These are phyloP conservation scores for Fraxinus americana DNA, from an alignment of 257 asterid genomes.

Conservation along the genomic window DNA sequence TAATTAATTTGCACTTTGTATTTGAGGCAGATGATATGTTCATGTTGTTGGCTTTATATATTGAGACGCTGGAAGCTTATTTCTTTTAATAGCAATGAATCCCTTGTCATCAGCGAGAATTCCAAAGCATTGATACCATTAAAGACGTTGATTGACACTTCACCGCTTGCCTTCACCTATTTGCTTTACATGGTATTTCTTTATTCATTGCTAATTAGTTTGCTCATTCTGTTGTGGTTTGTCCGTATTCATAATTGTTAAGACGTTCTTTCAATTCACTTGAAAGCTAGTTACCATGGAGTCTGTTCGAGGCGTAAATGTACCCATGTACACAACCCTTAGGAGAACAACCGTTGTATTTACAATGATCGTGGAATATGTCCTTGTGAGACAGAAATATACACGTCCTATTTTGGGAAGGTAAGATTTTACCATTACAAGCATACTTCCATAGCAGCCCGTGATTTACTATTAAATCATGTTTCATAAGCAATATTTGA, in stretches of 20 bases:
- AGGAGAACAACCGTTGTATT: constrained; percentile 92
- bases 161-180: constrained; percentile 74
- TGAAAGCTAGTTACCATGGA: constrained; percentile 90
- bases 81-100: constrained; percentile 60
- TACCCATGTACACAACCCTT: constrained; percentile 94
- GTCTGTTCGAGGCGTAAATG: constrained; percentile 92
- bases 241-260: constrained; percentile 6
- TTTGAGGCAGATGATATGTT: constrained; percentile 72
- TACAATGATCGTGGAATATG: constrained; percentile 80
- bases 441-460: background rate
- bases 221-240: constrained; percentile 15
- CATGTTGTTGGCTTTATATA: constrained; percentile 69
- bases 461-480: background rate
- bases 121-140: constrained; percentile 54
- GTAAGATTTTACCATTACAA: constrained; percentile 32
- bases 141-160: constrained; percentile 55
- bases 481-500: too few species aligned
- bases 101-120: constrained; percentile 42
- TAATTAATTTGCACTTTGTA: constrained; percentile 14
- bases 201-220: constrained; percentile 19
- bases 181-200: constrained; percentile 81
- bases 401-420: constrained; percentile 65
- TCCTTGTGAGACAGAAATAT: constrained; percentile 68
- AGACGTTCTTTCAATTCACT: constrained; percentile 41
- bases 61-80: constrained; percentile 64